These are phyloP conservation scores for Phytophthora agathidicida DNA, from an alignment of 352 stramenopile species.

Conservation along the genomic window DNA sequence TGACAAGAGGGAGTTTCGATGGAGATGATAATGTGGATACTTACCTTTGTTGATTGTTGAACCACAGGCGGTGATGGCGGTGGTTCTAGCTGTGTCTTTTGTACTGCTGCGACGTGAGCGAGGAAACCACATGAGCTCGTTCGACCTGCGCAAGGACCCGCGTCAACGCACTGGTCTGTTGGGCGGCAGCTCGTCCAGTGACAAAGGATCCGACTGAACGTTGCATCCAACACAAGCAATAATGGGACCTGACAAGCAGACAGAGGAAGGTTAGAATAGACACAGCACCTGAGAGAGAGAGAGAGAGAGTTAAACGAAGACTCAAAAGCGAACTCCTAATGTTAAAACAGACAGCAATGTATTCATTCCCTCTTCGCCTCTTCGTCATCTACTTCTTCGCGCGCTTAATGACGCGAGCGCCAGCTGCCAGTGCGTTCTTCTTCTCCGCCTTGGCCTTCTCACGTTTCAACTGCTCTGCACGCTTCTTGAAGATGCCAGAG, in stretches of 20 bases:
- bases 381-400: conserved; percentile 31
- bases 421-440: conserved; percentile 23
- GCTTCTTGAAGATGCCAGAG: conserved; percentile 82
- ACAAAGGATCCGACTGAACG: conserved; percentile 53
- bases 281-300: not conserved
- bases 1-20: too few species aligned
- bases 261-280: conserved; percentile 15
- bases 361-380: conserved; percentile 16
- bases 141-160: conserved; percentile 76
- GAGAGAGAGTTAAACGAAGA: too few species aligned
- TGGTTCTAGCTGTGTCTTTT: conserved; percentile 49
- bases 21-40: not conserved
- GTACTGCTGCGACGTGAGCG: conserved; percentile 63
- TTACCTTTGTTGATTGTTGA: not conserved
- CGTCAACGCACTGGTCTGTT: conserved; percentile 56
- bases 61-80: conserved; percentile 58
- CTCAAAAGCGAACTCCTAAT: conserved; percentile 15
- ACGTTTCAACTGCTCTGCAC: conserved; percentile 53
- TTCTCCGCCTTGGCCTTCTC: conserved; percentile 46
- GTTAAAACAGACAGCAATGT: conserved; percentile 29
- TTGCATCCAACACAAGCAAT: not conserved
- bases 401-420: conserved; percentile 25
- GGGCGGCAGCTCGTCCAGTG: conserved; percentile 12
- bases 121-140: conserved; percentile 79
- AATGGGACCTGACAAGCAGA: not conserved